Base-by-base conservation (phyloP, 2,329 filamentous ascomycete genomes). In the Blumeria graminis region DNA sequence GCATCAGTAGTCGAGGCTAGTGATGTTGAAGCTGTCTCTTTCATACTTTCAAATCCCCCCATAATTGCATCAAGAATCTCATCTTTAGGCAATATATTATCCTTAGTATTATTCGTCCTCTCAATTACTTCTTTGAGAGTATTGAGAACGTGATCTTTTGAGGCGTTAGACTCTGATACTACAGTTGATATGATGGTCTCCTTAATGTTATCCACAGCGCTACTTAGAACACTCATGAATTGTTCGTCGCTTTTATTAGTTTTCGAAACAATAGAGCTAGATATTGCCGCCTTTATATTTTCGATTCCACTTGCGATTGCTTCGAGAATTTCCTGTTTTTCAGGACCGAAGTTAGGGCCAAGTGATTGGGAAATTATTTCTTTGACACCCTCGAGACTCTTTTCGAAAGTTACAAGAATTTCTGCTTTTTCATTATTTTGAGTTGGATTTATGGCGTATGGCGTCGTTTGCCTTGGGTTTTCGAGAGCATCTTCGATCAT, bases 21-120 rank as follows among this genome's bases (percentile, higher is more conserved):
- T n/a, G 60, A 62, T 11, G 80, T 68, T n/a, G 85, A 22, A 35
- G 43, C 32, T 8, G 76, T 73, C 14, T 86, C 76, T 60, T 87
- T 81, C 0, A 80, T 73, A 59, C 71, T 82, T 62, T 94, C 87
- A 13, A 94, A 75, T 0, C 88, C 89, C 65, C 94, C 86, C 62
- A 87, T 90, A 45, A 93, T 82, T 0, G 87, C 86, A 66, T 92
- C 86, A 3, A 95, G 73, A 11, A 94, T 81, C 66, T 94, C 86
- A 66, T 94, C 88, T 0, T 87, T 81, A 86, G 59, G 84, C 82
- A 3, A 84, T 79, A 18, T 86, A 82, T 62, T 87, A 90, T 63
- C 90, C 78, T 66, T 90, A 88, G 11, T 78, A 74, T 63, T 81
- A 78, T 32, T 80, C 74, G 0, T 78, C 78, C 33, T 48, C 3